Conservation (phyloP, 2,329 filamentous ascomycete genomes). For the Drechslerella dactyloides region DNA sequence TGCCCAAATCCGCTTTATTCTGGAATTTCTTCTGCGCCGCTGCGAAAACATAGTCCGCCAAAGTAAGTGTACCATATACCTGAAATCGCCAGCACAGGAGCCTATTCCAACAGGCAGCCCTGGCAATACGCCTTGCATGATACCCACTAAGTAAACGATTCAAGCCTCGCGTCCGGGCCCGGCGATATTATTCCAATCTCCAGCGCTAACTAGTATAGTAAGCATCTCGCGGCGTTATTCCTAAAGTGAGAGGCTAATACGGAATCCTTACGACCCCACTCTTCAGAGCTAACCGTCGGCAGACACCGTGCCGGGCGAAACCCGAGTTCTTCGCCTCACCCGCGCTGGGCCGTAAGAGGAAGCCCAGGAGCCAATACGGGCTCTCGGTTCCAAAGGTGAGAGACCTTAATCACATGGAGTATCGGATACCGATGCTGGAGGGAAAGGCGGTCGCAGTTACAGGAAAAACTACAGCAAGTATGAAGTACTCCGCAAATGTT, state of each 20-base stretch:
- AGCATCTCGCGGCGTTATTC: neutral
- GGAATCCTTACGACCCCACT: neutral
- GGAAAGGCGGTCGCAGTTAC: neutral
- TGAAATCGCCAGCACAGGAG: no score
- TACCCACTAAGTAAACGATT: neutral
- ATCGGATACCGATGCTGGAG: no score
- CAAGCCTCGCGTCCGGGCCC: neutral
- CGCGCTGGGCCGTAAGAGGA: neutral
- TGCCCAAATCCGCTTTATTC: no score
- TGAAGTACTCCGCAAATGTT: no score
- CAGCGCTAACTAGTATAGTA: neutral
- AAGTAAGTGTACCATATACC: no score
- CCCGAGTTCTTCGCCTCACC: neutral
- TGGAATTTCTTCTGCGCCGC: no score
- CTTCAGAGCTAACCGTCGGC: neutral
- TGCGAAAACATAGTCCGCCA: no score
- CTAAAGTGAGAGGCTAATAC: neutral
- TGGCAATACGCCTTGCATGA: no score
- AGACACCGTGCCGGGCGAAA: neutral
- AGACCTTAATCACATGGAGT: neutral
- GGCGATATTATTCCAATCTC: conserved; percentile 3
- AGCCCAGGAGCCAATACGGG: neutral
- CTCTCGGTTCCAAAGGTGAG: neutral
- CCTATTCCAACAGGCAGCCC: no score
- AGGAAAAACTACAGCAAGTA: conserved; percentile 23